Percentiles rank a stretch among this genome's conserved stretches.
phyloP scores from a whole-genome alignment of 768 basidiomycete species.

The Suillus plorans region DNA sequence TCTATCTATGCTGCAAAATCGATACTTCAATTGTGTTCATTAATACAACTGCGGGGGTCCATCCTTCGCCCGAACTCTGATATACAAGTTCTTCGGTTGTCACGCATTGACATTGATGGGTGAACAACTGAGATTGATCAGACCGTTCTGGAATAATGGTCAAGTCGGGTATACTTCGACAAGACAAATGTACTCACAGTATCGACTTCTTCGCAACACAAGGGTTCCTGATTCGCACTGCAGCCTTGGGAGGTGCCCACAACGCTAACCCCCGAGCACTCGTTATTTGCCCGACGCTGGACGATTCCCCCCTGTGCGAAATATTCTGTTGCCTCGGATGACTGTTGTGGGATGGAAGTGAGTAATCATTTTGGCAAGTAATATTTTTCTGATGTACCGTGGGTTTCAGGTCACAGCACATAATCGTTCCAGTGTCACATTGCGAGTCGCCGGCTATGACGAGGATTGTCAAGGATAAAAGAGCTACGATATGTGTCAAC shows the following conservation, averaged over 20 bases:
- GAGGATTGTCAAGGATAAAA: constrained; percentile 1
- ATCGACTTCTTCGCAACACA: constrained; percentile 38
- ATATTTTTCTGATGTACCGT: constrained; percentile 4
- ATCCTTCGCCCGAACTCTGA: background rate
- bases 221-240: constrained; percentile 28
- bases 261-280: constrained; percentile 7
- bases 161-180: background rate
- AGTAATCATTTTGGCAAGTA: background rate
- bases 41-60: background rate
- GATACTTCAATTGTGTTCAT: background rate
- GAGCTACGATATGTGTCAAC: constrained; percentile 1
- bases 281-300: background rate
- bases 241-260: constrained; percentile 12
- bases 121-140: constrained; percentile 19
- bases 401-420: constrained; percentile 12
- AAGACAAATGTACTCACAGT: constrained; percentile 28
- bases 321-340: background rate
- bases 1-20: background rate
- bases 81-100: background rate
- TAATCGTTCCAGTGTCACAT: constrained; percentile 13
- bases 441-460: constrained; percentile 5
- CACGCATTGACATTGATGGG: constrained; percentile 19
- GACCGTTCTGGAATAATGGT: constrained; percentile 13
- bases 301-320: constrained; percentile 12
- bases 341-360: background rate